Percentiles rank a stretch among this genome's conserved stretches.
phyloP scores from a whole-genome alignment of 1,139 yeast genomes.

The Yamadazyma dendronema region DNA sequence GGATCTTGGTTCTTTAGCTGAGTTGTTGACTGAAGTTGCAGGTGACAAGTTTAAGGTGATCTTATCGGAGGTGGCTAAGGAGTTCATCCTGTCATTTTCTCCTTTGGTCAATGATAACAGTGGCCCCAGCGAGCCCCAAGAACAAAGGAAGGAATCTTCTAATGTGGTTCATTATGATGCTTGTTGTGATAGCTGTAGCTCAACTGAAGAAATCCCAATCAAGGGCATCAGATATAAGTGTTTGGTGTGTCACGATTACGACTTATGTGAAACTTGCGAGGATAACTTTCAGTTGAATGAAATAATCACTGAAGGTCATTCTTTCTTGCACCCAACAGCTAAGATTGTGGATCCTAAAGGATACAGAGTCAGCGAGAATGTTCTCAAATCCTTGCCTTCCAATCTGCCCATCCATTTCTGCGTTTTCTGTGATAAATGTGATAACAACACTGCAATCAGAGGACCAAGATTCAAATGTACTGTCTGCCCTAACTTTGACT shows the following conservation, averaged over 20 bases:
- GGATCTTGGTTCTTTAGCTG: constrained; percentile 13
- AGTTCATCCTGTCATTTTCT: constrained; percentile 7
- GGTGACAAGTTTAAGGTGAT: constrained; percentile 15
- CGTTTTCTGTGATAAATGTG: constrained; percentile 43
- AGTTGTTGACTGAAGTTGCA: constrained; percentile 16
- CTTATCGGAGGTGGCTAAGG: constrained; percentile 12
- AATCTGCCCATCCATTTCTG: constrained; percentile 16
- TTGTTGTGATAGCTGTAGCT: constrained; percentile 45
- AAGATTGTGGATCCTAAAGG: constrained; percentile 24
- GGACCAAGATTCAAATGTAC: constrained; percentile 57
- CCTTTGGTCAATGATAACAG: not conserved
- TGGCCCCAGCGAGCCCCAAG: not conserved
- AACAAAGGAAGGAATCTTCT: not conserved
- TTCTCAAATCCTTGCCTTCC: constrained; percentile 4
- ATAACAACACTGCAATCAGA: constrained; percentile 24
- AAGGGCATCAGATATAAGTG: constrained; percentile 55
- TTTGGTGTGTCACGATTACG: constrained; percentile 53
- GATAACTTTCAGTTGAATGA: constrained; percentile 13
- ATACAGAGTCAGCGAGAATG: constrained; percentile 8
- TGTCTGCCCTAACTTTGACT: constrained; percentile 53
- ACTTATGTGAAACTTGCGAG: constrained; percentile 56
- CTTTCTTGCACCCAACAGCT: constrained; percentile 30
- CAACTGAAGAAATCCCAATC: constrained; percentile 29
- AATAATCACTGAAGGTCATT: constrained; percentile 18
- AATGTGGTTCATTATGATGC: constrained; percentile 21